These are phyloP conservation scores for Zoysia matrella DNA, from an alignment of 202 grass and related monocot species.

Conservation along the genomic window DNA sequence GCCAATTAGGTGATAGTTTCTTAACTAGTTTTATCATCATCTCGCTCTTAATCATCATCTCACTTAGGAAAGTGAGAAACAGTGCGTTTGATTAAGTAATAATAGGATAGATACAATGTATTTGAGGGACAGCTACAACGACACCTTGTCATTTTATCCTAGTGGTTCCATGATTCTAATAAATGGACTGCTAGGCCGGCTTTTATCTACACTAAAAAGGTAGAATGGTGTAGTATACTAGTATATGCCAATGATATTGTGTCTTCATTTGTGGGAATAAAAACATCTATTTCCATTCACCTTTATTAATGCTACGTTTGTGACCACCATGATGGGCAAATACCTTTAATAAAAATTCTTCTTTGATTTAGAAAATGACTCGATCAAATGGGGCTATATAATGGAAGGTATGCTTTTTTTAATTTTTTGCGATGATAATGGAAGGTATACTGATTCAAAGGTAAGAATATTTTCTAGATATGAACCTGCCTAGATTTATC, in stretches of 20 bases:
- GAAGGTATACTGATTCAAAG: not conserved
- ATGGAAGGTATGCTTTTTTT: not conserved
- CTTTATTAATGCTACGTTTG: not conserved
- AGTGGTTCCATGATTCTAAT: not conserved
- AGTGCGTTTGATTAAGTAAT: no score
- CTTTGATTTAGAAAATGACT: no score
- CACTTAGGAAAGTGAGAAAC: no score
- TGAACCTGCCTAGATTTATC: not conserved
- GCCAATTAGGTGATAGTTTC: not conserved
- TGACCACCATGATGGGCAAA: not conserved
- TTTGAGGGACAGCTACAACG: no score
- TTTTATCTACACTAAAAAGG: not conserved
- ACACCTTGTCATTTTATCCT: not conserved
- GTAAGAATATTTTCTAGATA: not conserved
- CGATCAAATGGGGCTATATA: not conserved
- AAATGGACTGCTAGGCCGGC: not conserved
- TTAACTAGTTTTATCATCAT: no score
- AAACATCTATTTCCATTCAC: not conserved
- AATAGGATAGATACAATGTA: no score
- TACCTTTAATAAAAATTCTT: not conserved
- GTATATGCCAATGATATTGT: not conserved
- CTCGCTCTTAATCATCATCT: no score
- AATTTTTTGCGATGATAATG: no score
- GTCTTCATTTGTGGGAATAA: not conserved
- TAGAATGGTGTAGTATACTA: not conserved